Conservation (phyloP, 2,329 filamentous ascomycete species). For the Penicillium thymicola region DNA sequence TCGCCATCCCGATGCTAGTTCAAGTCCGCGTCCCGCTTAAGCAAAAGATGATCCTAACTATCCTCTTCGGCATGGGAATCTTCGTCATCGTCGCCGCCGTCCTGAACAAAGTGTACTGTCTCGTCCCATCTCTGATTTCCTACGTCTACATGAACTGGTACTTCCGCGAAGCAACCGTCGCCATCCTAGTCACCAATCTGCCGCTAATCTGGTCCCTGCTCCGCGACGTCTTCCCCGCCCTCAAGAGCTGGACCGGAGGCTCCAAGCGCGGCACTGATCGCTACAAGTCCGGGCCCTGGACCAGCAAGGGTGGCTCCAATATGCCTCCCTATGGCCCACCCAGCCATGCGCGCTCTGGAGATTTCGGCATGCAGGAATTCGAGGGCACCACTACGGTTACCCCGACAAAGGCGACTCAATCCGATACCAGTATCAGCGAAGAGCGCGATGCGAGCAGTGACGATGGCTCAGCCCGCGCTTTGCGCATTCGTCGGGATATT, state of each 20-base stretch:
- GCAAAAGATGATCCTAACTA: slow-evolving; percentile 43
- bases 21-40: slow-evolving; percentile 40
- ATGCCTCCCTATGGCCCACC: slow-evolving; percentile 28
- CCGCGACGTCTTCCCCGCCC: slow-evolving; percentile 46
- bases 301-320: slow-evolving; percentile 27
- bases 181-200: slow-evolving; percentile 50
- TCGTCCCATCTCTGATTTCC: slow-evolving; percentile 41
- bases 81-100: slow-evolving; percentile 50
- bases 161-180: slow-evolving; percentile 45
- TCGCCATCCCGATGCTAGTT: slow-evolving; percentile 44
- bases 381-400: slow-evolving; percentile 25
- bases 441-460: slow-evolving; percentile 34
- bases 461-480: slow-evolving; percentile 36
- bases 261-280: slow-evolving; percentile 34
- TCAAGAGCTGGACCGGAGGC: slow-evolving; percentile 42
- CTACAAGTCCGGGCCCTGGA: slow-evolving; percentile 34
- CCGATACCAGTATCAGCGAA: slow-evolving; percentile 30
- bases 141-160: slow-evolving; percentile 50
- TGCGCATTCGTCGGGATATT: slow-evolving; percentile 41
- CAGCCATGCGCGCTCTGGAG: slow-evolving; percentile 28
- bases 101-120: slow-evolving; percentile 49
- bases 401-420: slow-evolving; percentile 27
- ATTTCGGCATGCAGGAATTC: slow-evolving; percentile 33
- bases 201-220: slow-evolving; percentile 53
- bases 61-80: slow-evolving; percentile 46